Evolutionary conservation across 257 asterid species (phyloP).

Genomic region (Fraxinus quadrangulata): DNA sequence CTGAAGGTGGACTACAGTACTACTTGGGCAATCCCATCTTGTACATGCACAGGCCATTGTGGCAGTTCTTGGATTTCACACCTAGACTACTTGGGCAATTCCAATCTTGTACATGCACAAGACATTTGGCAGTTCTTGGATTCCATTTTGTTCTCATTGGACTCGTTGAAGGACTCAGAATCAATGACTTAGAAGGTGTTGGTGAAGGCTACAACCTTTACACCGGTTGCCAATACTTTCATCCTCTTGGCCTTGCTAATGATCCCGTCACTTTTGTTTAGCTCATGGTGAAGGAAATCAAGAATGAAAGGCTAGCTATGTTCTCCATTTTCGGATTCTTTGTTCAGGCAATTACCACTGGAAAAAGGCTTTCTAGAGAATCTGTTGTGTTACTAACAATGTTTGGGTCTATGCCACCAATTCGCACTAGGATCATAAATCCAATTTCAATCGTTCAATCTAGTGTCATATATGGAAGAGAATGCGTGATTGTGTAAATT

Average conservation of each 20-base stretch:
- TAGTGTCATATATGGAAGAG: neutral
- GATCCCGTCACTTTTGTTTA: slow-evolving; percentile 47
- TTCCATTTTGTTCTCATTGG: slow-evolving; percentile 49
- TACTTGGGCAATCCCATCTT: slow-evolving; percentile 46
- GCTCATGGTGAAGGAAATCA: slow-evolving; percentile 46
- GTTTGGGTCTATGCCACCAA: slow-evolving; percentile 53
- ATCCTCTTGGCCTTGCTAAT: slow-evolving; percentile 45
- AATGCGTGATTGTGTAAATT: neutral
- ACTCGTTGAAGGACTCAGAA: slow-evolving; percentile 46
- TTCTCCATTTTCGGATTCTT: slow-evolving; percentile 70
- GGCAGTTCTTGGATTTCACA: slow-evolving; percentile 42
- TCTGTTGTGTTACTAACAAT: slow-evolving; percentile 39
- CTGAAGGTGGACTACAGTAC: slow-evolving; percentile 46
- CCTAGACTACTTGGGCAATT: no score
- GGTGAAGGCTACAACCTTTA: slow-evolving; percentile 27
- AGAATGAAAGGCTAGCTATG: slow-evolving; percentile 50
- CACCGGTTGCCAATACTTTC: slow-evolving; percentile 49
- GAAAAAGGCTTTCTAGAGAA: slow-evolving; percentile 48
- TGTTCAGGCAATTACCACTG: slow-evolving; percentile 59
- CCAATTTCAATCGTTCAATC: no score
- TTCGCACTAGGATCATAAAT: slow-evolving; percentile 40
- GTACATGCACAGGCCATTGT: slow-evolving; percentile 47
- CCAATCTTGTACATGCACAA: no score
- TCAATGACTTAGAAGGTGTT: slow-evolving; percentile 39
- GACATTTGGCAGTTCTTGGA: slow-evolving; percentile 34